Evolutionary conservation across 1,284 basidiomycete genomes (phyloP), one percentile per base, ranked within the genome.

Genomic region (Phenoliferia sp.): DNA sequence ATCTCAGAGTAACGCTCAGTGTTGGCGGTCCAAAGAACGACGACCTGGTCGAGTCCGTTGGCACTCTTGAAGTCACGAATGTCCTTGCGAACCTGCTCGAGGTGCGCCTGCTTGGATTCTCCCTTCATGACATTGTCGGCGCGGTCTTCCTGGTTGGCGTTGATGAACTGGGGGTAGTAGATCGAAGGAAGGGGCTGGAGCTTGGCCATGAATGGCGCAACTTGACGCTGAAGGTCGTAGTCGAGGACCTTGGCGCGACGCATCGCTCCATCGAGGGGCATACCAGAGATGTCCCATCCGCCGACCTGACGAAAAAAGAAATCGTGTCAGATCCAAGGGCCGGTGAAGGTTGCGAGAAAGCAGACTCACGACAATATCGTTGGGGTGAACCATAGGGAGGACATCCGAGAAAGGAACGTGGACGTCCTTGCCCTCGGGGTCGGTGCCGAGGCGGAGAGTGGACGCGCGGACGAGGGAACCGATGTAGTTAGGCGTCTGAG

Each of bases 1-100:
- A 99, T 88, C 74, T 94, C 91, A 77, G 90, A 89, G 86, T 95
- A 99, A 70, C 95, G 90, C 84, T 99, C 95, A 48, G 95, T 99
- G 84, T 99, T 98, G 78, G 95, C 95, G 12, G 76, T 77, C 76
- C 76, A 77, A 44, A 77, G 73, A 35, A 77, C 75, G 62, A 77
- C 68, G 62, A 77, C 76, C 68, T 88, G 88, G 80, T 96, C 94
- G 64, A 98, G 87, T 48, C 82, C 84, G 80, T 99, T 87, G 74
- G 87, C 81, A 62, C 82, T 78, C 84, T 97, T 98, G 86, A 99
- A 99, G 67, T 87, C 85, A 77, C 93, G 91, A 77, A 98, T 98
- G 80, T 98, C 93, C 60, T 85, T 84, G 69, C 94, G 91, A 77
- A 99, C 87, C 74, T 90, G 88, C 74, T 97, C 93, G 70, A 99